Percentiles rank a stretch among this genome's conserved stretches.
Evolutionary conservation across 257 asterid species (phyloP).

Genomic region (Oldenlandia corymbosa): DNA sequence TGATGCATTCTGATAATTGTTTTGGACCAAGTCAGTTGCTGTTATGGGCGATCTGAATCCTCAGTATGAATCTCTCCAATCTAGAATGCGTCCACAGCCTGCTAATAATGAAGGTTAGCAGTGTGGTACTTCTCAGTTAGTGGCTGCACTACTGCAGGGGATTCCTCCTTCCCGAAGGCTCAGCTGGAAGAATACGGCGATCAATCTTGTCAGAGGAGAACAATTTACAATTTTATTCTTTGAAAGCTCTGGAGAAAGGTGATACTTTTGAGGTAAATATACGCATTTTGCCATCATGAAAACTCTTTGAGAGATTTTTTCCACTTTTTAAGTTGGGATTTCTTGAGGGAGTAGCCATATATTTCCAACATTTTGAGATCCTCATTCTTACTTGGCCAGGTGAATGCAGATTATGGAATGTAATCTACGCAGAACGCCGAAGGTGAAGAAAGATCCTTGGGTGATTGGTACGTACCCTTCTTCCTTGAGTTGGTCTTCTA

Average conservation of each 20-base stretch:
- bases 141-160: constrained; percentile 61
- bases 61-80: constrained; percentile 86
- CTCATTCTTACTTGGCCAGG: constrained; percentile 13
- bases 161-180: constrained; percentile 90
- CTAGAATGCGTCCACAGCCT: constrained; percentile 57
- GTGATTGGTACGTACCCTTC: constrained; percentile 30
- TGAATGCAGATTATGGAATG: constrained; percentile 90
- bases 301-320: constrained; percentile 1
- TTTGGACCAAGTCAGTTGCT: constrained; percentile 46
- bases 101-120: constrained; percentile 43
- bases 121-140: constrained; percentile 69
- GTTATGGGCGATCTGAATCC: constrained; percentile 72
- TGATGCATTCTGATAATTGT: constrained; percentile 80
- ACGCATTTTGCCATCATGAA: neutral
- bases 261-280: constrained; percentile 88
- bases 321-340: neutral
- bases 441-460: constrained; percentile 79
- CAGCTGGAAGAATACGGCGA: constrained; percentile 83
- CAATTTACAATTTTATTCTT: constrained; percentile 74
- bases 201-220: constrained; percentile 86
- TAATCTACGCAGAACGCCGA: constrained; percentile 67
- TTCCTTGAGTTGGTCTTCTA: neutral
- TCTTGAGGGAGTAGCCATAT: neutral
- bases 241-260: constrained; percentile 97
- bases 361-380: constrained; percentile 2